A percentile compares a stretch with the other conserved stretches of the same genome.
phyloP scores from a whole-genome alignment of 805 yeast genomes.

The Starmerella floricola region DNA sequence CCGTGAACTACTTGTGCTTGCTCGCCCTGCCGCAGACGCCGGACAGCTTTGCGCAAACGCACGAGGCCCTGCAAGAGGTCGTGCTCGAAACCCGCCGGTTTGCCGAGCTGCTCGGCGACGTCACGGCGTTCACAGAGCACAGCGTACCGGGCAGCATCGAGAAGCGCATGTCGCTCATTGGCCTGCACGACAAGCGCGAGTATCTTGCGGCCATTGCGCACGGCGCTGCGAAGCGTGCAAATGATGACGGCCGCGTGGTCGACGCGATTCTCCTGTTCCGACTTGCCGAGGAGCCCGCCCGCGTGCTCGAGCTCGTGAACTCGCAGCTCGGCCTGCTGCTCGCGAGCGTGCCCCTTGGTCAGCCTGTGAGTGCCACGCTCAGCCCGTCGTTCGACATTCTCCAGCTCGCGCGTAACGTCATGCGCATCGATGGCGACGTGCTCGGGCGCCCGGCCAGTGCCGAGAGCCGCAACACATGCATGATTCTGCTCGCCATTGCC shows the following conservation, averaged over 20 bases:
- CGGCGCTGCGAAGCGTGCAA: constrained; percentile 74
- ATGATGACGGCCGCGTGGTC: constrained; percentile 76
- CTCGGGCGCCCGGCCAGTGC: constrained; percentile 24
- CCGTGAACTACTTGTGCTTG: constrained; percentile 74
- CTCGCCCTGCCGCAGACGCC: constrained; percentile 42
- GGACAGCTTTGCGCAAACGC: constrained; percentile 44
- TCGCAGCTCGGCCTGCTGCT: constrained; percentile 66
- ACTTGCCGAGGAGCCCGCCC: constrained; percentile 74
- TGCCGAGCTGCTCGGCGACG: constrained; percentile 68
- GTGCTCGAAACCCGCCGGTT: constrained; percentile 80
- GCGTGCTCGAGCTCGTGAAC: constrained; percentile 64
- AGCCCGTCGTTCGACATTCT: constrained; percentile 24
- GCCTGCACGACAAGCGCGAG: constrained; percentile 44
- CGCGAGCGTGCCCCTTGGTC: constrained; percentile 55
- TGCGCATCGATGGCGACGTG: constrained; percentile 33
- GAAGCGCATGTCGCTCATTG: constrained; percentile 54
- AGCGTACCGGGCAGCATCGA: constrained; percentile 83
- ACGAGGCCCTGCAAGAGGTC: constrained; percentile 70
- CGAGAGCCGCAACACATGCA: constrained; percentile 52
- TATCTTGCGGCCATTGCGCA: constrained; percentile 65
- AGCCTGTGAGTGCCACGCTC: constrained; percentile 33
- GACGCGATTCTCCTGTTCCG: constrained; percentile 82
- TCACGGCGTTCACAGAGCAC: constrained; percentile 39
- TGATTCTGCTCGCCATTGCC: constrained; percentile 51
- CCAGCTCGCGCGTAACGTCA: constrained; percentile 31